Evolutionary conservation across 2,329 filamentous ascomycete genomes (phyloP).

Genomic region (Penicillium capsulatum): DNA sequence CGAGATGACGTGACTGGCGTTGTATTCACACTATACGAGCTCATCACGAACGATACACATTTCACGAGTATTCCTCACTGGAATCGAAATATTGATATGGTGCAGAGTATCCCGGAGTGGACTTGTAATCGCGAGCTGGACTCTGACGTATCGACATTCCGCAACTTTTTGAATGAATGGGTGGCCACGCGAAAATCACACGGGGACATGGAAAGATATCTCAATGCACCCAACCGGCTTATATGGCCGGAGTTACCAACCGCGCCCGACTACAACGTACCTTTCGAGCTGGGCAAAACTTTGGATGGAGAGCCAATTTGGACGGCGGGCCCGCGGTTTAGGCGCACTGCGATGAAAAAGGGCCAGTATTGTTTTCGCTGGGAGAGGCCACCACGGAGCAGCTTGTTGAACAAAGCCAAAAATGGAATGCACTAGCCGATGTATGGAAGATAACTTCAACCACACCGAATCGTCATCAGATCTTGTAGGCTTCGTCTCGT

Average conservation of each 20-base stretch:
- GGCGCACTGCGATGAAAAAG: slow-evolving; percentile 11
- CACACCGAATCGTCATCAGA: no score
- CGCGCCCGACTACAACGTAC: slow-evolving; percentile 15
- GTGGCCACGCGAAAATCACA: slow-evolving; percentile 12
- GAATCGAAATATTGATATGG: slow-evolving; percentile 22
- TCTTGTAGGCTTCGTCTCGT: no score
- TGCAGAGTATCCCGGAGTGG: slow-evolving; percentile 18
- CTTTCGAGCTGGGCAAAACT: slow-evolving; percentile 12
- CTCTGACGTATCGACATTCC: slow-evolving; percentile 16
- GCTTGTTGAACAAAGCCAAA: slow-evolving; percentile 8
- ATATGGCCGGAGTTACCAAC: slow-evolving; percentile 15
- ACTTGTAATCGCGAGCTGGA: slow-evolving; percentile 14
- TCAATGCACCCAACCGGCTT: slow-evolving; percentile 17
- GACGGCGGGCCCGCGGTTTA: slow-evolving; percentile 9
- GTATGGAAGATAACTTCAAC: no score
- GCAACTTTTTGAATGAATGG: slow-evolving; percentile 18
- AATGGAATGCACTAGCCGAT: no score
- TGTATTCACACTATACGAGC: slow-evolving; percentile 26
- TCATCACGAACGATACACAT: slow-evolving; percentile 25
- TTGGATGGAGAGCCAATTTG: slow-evolving; percentile 11
- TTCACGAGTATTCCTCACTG: slow-evolving; percentile 23
- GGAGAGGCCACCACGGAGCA: slow-evolving; percentile 16
- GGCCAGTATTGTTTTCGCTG: slow-evolving; percentile 19
- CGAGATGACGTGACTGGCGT: slow-evolving; percentile 25
- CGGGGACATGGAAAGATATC: slow-evolving; percentile 14